These are phyloP conservation scores for Fraxinus sp. DNA, from an alignment of 305 asterid species.

Conservation along the genomic window DNA sequence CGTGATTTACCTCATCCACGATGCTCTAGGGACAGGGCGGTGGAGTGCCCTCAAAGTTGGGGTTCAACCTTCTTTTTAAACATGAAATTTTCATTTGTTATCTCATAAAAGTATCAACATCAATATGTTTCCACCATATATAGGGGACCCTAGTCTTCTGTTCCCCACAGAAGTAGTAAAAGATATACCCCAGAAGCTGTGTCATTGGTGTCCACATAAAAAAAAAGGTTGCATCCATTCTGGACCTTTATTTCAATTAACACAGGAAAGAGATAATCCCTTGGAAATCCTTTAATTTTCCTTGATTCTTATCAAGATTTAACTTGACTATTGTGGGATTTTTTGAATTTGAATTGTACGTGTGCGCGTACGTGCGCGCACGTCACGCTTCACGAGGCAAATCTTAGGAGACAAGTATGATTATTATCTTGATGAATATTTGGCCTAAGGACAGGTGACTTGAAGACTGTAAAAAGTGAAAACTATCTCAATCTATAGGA, in stretches of 20 bases:
- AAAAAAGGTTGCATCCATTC: slow-evolving; percentile 23
- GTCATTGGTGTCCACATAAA: slow-evolving; percentile 32
- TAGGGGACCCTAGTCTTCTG: slow-evolving; percentile 38
- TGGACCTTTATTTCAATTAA: slow-evolving; percentile 29
- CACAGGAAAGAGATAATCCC: slow-evolving; percentile 16
- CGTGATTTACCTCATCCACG: too few relatives aligned
- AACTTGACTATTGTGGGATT: slow-evolving; percentile 30
- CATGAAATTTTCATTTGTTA: slow-evolving; percentile 2
- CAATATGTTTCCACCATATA: slow-evolving; percentile 26
- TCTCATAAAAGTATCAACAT: slow-evolving; percentile 38
- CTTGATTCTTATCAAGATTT: slow-evolving; percentile 10
- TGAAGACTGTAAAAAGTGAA: slow-evolving; percentile 43
- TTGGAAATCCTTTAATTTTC: neutral
- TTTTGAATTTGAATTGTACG: slow-evolving; percentile 9
- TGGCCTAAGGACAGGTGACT: slow-evolving; percentile 35
- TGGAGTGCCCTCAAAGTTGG: too few relatives aligned
- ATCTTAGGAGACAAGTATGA: slow-evolving; percentile 24
- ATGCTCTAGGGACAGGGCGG: too few relatives aligned
- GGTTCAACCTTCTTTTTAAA: too few relatives aligned
- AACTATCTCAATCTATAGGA: slow-evolving; percentile 38
- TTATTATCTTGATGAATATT: slow-evolving; percentile 25
- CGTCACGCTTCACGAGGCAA: neutral
- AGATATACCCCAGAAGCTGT: slow-evolving; percentile 28
- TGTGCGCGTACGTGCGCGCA: neutral
- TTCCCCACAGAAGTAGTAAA: slow-evolving; percentile 38